phyloP scores from a whole-genome alignment of 371 early-diverging fungal genomes.

The Coemansia sp. region DNA sequence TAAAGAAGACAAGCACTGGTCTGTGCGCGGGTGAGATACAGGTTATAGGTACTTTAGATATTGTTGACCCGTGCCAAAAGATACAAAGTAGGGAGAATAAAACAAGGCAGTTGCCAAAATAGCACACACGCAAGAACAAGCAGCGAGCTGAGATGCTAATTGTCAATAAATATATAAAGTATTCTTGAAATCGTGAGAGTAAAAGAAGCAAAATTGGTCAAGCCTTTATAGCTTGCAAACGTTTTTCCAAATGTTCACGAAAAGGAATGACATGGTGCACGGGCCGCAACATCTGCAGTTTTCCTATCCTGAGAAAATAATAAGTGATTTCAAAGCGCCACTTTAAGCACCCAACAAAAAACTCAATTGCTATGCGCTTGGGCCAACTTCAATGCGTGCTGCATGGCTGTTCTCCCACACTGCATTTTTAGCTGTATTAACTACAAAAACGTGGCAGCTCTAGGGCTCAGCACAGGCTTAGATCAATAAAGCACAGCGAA shows the following conservation, averaged over 20 bases:
- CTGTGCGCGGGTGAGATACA: too few relatives aligned
- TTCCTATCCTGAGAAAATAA: background rate
- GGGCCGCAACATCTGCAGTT: too few relatives aligned
- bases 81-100: background rate
- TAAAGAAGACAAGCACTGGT: too few relatives aligned
- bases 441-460: background rate
- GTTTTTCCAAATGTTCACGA: too few relatives aligned
- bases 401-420: background rate
- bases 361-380: background rate
- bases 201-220: background rate
- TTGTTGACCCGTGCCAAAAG: too few relatives aligned
- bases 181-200: slow-evolving; percentile 1
- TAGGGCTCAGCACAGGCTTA: slow-evolving; percentile 15
- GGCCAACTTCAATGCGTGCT: background rate
- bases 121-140: background rate
- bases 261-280: too few relatives aligned
- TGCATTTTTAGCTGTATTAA: slow-evolving; percentile 1
- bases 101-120: background rate
- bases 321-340: background rate
- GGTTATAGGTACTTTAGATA: too few relatives aligned
- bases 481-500: slow-evolving; percentile 22
- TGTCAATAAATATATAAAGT: background rate
- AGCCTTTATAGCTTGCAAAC: background rate
- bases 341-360: background rate
- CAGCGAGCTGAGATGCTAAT: background rate